Percentiles rank a stretch among this genome's conserved stretches.
phyloP scores from a whole-genome alignment of 2,329 filamentous ascomycete genomes.

The Trichoderma koningii region DNA sequence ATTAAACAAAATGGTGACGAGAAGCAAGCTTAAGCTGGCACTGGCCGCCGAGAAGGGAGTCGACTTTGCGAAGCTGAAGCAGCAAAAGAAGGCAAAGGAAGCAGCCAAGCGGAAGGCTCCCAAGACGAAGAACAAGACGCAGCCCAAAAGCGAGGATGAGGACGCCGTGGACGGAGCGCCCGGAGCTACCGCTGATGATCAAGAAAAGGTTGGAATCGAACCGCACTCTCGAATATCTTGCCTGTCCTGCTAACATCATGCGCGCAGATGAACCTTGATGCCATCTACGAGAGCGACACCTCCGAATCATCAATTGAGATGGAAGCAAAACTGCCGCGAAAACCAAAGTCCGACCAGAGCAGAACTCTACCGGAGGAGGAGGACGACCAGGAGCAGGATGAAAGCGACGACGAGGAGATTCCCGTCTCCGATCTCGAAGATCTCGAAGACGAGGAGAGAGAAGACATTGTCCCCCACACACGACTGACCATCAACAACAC shows the following conservation, averaged over 20 bases:
- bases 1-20: constrained; percentile 44
- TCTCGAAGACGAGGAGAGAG: constrained; percentile 74
- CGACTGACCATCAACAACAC: constrained; percentile 98
- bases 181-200: constrained; percentile 37
- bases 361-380: constrained; percentile 44
- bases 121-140: constrained; percentile 32
- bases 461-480: constrained; percentile 86
- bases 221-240: background rate
- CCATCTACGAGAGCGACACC: constrained; percentile 61
- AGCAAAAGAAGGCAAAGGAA: constrained; percentile 51
- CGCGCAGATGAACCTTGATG: constrained; percentile 54
- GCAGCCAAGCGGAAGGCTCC: constrained; percentile 44
- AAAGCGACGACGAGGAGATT: constrained; percentile 80
- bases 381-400: constrained; percentile 60
- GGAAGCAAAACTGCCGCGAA: constrained; percentile 67
- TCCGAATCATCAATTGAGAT: constrained; percentile 75
- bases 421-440: constrained; percentile 86
- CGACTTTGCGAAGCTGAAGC: constrained; percentile 55
- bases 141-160: constrained; percentile 36
- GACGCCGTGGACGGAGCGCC: constrained; percentile 40
- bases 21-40: constrained; percentile 56
- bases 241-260: background rate
- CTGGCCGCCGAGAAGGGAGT: constrained; percentile 57
- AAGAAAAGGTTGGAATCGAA: constrained; percentile 31
- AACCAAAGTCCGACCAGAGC: constrained; percentile 31